phyloP scores from a whole-genome alignment of 2,329 filamentous ascomycete species.

The Aspergillus quadricinctus region DNA sequence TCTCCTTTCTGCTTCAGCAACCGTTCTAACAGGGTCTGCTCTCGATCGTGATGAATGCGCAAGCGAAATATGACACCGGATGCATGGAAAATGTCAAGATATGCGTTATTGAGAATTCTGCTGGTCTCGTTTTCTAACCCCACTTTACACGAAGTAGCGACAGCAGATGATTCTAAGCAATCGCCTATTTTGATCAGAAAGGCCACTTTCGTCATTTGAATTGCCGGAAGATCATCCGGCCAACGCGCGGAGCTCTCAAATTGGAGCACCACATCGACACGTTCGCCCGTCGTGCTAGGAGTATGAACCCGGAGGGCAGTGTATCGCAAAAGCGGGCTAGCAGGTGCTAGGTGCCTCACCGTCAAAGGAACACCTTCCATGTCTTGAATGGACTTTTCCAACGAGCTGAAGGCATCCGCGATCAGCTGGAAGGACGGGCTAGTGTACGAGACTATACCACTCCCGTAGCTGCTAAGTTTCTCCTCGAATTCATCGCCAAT shows the following conservation, averaged over 20 bases:
- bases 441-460: slow-evolving; percentile 40
- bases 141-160: slow-evolving; percentile 61
- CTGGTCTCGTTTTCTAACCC: slow-evolving; percentile 73
- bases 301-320: slow-evolving; percentile 45
- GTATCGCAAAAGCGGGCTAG: slow-evolving; percentile 69
- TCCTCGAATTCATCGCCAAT: slow-evolving; percentile 50
- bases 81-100: slow-evolving; percentile 74
- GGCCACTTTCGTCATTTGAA: slow-evolving; percentile 89
- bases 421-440: slow-evolving; percentile 60
- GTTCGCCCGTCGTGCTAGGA: slow-evolving; percentile 29
- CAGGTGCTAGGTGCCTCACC: slow-evolving; percentile 71
- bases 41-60: slow-evolving; percentile 83
- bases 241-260: slow-evolving; percentile 92
- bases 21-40: slow-evolving; percentile 75
- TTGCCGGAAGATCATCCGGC: slow-evolving; percentile 86
- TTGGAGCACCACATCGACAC: slow-evolving; percentile 77
- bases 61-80: slow-evolving; percentile 73
- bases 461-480: slow-evolving; percentile 26
- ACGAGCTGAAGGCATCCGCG: slow-evolving; percentile 63
- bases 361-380: slow-evolving; percentile 84
- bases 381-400: slow-evolving; percentile 72
- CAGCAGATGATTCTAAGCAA: slow-evolving; percentile 61
- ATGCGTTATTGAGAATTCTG: slow-evolving; percentile 70
- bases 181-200: slow-evolving; percentile 72
- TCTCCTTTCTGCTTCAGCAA: slow-evolving; percentile 68